Evolutionary conservation across 306 rosid genomes (phyloP).

Genomic region (Parietaria judaica): DNA sequence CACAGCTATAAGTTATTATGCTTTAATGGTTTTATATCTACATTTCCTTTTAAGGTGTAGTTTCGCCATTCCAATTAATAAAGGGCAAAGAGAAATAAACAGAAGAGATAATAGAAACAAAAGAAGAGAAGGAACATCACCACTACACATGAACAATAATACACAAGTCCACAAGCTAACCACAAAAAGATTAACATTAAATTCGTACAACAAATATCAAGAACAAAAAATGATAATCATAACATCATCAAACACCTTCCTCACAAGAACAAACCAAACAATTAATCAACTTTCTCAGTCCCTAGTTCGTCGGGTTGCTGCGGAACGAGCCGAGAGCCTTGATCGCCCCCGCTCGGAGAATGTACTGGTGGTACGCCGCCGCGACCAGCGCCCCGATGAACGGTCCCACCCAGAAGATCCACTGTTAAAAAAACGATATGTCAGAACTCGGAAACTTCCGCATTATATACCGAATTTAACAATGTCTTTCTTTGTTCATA

Average conservation of each 20-base stretch:
- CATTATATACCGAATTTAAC: background rate
- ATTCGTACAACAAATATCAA: background rate
- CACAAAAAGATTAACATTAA: background rate
- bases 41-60: background rate
- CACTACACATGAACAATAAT: slow-evolving; percentile 22
- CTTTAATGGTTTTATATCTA: background rate
- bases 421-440: slow-evolving; percentile 23
- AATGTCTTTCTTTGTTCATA: slow-evolving; percentile 10
- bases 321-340: slow-evolving; percentile 84
- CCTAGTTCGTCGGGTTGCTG: slow-evolving; percentile 61
- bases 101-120: background rate
- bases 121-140: background rate
- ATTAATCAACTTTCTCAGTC: background rate
- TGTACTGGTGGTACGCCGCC: slow-evolving; percentile 82
- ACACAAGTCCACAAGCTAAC: slow-evolving; percentile 18
- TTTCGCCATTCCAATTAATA: too few relatives aligned
- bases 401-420: slow-evolving; percentile 95
- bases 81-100: background rate
- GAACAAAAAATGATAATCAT: background rate
- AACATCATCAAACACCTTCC: slow-evolving; percentile 3
- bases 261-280: background rate
- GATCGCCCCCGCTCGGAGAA: slow-evolving; percentile 70
- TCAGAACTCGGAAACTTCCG: background rate
- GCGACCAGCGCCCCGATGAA: slow-evolving; percentile 71
- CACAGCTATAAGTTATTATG: too few relatives aligned